phyloP scores from a whole-genome alignment of 129 eudicot species.

The Helianthus tuberosus region DNA sequence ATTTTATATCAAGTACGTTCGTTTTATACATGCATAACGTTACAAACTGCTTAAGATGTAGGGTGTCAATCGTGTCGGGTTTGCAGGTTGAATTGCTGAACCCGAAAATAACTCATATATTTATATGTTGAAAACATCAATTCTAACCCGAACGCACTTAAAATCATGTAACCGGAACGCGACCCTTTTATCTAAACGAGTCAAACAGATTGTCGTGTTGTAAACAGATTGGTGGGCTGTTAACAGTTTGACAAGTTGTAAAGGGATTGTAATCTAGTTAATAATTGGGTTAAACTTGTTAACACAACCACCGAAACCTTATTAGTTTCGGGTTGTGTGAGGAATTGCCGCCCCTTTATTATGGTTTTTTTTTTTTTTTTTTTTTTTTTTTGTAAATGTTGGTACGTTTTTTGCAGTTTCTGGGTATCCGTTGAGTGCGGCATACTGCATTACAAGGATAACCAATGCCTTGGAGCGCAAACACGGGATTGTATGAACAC shows the following conservation, averaged over 20 bases:
- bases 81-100: too few relatives aligned
- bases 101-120: too few relatives aligned
- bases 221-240: too few relatives aligned
- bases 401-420: conserved; percentile 60
- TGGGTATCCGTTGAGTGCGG: conserved; percentile 83
- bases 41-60: neutral
- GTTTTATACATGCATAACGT: conserved; percentile 9
- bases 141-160: neutral
- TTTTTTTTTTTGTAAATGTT: neutral
- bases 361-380: neutral
- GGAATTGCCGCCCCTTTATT: neutral
- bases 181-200: neutral
- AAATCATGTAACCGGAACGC: neutral
- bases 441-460: conserved; percentile 76
- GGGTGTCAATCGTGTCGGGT: too few relatives aligned
- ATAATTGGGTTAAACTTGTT: neutral
- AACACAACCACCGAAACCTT: neutral
- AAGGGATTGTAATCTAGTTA: neutral
- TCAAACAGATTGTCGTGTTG: neutral
- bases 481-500: conserved; percentile 58
- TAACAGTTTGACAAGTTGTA: neutral
- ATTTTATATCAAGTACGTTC: conserved; percentile 77
- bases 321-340: neutral
- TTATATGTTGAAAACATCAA: too few relatives aligned
- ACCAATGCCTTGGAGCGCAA: conserved; percentile 68